phyloP scores from a whole-genome alignment of 495 filamentous ascomycete genomes.

The Hypoxylon subgilvum region DNA sequence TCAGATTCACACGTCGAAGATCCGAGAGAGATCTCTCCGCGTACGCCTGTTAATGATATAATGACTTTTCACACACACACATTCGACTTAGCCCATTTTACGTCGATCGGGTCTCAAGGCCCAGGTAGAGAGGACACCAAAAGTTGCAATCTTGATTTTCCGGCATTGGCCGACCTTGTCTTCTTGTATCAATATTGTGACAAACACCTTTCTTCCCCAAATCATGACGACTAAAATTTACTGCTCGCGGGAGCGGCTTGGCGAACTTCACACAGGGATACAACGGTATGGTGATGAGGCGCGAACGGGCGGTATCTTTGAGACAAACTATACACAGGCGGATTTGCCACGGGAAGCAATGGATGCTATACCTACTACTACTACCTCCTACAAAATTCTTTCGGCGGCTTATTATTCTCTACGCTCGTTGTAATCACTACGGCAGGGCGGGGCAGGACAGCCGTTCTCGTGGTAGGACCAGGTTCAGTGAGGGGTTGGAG shows the following conservation, averaged over 20 bases:
- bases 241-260: conserved; percentile 34
- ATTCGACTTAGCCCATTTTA: conserved; percentile 15
- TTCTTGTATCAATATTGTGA: conserved; percentile 48
- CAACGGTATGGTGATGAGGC: conserved; percentile 40
- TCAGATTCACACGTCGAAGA: conserved; percentile 19
- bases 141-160: conserved; percentile 46
- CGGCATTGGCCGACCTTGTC: conserved; percentile 42
- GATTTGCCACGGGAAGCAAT: conserved; percentile 36
- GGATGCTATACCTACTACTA: conserved; percentile 22
- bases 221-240: conserved; percentile 42
- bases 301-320: conserved; percentile 34
- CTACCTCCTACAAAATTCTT: no score
- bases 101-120: conserved; percentile 25
- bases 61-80: conserved; percentile 35
- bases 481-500: conserved; percentile 16
- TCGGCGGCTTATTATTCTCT: conserved; percentile 50
- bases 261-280: conserved; percentile 29
- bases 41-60: conserved; percentile 38
- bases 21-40: conserved; percentile 19
- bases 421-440: conserved; percentile 63
- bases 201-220: conserved; percentile 34
- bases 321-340: conserved; percentile 25
- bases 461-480: conserved; percentile 45
- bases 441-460: conserved; percentile 46
- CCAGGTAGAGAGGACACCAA: conserved; percentile 42